Base-by-base conservation (phyloP, 2,329 filamentous ascomycete genomes). In the Cercospora sesami region DNA sequence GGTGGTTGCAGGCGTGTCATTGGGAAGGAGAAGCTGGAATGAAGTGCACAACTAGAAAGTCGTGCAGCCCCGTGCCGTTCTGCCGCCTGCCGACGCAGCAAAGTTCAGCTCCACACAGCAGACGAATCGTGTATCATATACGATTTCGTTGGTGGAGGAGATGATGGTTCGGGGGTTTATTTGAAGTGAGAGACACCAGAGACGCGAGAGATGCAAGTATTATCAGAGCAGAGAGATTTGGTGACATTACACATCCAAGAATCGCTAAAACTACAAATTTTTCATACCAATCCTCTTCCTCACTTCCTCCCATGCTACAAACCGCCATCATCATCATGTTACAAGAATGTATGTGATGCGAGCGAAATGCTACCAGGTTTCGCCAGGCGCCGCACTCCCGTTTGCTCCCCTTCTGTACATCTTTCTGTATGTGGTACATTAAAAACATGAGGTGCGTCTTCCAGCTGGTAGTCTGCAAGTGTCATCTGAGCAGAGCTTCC, bases 221-320 rank as follows among this genome's bases (percentile, higher is more conserved):
- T 28, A 51, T 65, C 12, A 53, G 64, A 65, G 64, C 42, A 65
- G 64, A 65, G 64, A 65, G 28, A 6, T 61, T 42, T 65, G 16
- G 57, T 65, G 64, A 65, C 64, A 65, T 65, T 65, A 65, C 42
- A 65, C 64, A 65, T 65, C 64, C 64, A 61, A 65, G 64, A 61
- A 65, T 65, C 21, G 64, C 64, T 65, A 65, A 53, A 65, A 65
- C 42, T 65, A 65, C 64, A 65, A 33, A 51, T 39, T 30, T 51
- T 62, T 62, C 60, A 62, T 51, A 30, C 42, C 63, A 45, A 21
- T 31, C 63, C 16, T 64, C 53, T 30, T 45, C 51, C 6, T 61
- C 21, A 53, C 57, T 28, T 65, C 14, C 9, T 18, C 39, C 42
- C 64, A 61, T 60, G 45, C 57, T 57, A 57, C 62, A 64, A 55